Percentiles rank a stretch among this genome's conserved stretches.
phyloP scores from a whole-genome alignment of 768 basidiomycete genomes.

The Suillus alpinus region DNA sequence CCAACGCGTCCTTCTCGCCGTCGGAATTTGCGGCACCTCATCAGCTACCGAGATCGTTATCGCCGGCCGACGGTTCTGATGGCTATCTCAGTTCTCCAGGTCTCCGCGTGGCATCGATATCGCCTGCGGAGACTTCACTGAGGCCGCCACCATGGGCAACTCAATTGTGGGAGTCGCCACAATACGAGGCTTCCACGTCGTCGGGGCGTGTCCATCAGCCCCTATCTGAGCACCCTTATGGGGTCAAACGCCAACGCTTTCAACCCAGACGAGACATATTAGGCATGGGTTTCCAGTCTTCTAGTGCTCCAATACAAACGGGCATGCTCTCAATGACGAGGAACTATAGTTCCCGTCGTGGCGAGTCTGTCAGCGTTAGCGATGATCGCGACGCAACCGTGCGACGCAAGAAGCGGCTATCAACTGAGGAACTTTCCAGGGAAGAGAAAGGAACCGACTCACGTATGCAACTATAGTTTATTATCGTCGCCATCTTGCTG shows the following conservation, averaged over 20 bases:
- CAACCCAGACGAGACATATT: slow-evolving; percentile 39
- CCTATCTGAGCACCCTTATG: slow-evolving; percentile 39
- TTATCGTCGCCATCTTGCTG: slow-evolving; percentile 27
- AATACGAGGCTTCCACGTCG: slow-evolving; percentile 43
- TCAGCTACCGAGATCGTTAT: slow-evolving; percentile 60
- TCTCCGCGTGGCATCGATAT: slow-evolving; percentile 52
- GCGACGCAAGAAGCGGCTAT: slow-evolving; percentile 51
- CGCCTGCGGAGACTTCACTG: slow-evolving; percentile 59
- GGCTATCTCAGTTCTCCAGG: slow-evolving; percentile 40
- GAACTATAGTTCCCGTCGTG: slow-evolving; percentile 56
- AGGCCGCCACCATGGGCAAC: slow-evolving; percentile 64
- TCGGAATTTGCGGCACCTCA: slow-evolving; percentile 58
- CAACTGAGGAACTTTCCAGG: slow-evolving; percentile 33
- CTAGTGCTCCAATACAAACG: slow-evolving; percentile 63
- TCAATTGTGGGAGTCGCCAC: slow-evolving; percentile 60
- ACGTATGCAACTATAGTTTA: slow-evolving; percentile 39
- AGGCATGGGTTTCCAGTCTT: slow-evolving; percentile 61
- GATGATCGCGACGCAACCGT: slow-evolving; percentile 76
- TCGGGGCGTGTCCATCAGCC: slow-evolving; percentile 48
- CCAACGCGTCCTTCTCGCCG: slow-evolving; percentile 56
- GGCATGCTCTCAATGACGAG: slow-evolving; percentile 50
- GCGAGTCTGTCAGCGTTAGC: slow-evolving; percentile 58
- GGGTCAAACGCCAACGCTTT: slow-evolving; percentile 37
- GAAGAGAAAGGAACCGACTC: slow-evolving; percentile 45
- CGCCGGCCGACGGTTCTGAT: slow-evolving; percentile 53